phyloP scores from a whole-genome alignment of 768 basidiomycete species.

The Tulasnella sp. region DNA sequence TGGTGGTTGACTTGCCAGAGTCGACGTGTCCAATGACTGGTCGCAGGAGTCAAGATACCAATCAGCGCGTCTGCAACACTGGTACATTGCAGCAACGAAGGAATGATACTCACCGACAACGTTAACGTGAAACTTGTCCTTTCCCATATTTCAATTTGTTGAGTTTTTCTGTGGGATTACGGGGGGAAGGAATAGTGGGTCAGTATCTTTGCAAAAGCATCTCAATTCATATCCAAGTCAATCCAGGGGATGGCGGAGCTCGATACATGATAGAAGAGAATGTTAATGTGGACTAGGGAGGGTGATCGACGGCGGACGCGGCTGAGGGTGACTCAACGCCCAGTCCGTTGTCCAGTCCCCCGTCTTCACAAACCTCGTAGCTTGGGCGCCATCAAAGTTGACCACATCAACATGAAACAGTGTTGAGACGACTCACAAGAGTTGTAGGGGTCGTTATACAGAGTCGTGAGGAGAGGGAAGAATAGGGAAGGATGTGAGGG shows the following conservation, averaged over 20 bases:
- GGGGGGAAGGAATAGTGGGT: neutral
- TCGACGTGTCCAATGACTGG: slow-evolving; percentile 98
- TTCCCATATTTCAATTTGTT: slow-evolving; percentile 62
- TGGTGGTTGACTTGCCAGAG: slow-evolving; percentile 99
- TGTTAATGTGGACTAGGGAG: neutral
- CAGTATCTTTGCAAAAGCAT: neutral
- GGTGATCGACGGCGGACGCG: neutral
- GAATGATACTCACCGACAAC: slow-evolving; percentile 68
- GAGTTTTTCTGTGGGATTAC: neutral
- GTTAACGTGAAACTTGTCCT: slow-evolving; percentile 94
- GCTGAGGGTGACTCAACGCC: neutral
- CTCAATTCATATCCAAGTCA: too few species aligned
- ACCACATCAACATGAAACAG: neutral
- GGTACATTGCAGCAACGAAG: slow-evolving; percentile 17
- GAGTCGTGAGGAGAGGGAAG: slow-evolving; percentile 5
- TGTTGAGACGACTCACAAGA: neutral
- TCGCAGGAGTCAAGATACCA: slow-evolving; percentile 24
- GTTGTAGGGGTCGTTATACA: neutral
- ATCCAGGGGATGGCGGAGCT: neutral
- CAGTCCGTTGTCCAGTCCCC: too few species aligned
- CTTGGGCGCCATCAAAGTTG: too few species aligned
- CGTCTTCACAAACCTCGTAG: too few species aligned
- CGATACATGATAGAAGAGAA: neutral
- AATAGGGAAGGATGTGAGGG: neutral
- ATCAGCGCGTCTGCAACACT: slow-evolving; percentile 14